A percentile compares a stretch with the other conserved stretches of the same genome.
These are phyloP conservation scores for Calonectria multiphialidica DNA, from an alignment of 2,329 filamentous ascomycete species.

Conservation along the genomic window DNA sequence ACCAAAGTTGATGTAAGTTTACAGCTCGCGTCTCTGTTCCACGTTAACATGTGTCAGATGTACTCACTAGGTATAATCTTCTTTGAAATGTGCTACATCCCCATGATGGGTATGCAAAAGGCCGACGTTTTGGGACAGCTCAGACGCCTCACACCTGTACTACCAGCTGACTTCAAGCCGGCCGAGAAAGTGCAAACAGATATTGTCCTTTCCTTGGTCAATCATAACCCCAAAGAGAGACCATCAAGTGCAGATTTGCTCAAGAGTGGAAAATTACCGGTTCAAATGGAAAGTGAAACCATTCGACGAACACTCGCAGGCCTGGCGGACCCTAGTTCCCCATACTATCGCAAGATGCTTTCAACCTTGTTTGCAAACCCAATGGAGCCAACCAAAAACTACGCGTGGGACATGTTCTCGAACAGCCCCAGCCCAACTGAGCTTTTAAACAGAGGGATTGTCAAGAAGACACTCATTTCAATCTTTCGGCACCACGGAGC, in stretches of 20 bases:
- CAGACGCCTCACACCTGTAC: constrained; percentile 72
- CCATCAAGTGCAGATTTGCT: constrained; percentile 87
- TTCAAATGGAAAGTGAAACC: constrained; percentile 93
- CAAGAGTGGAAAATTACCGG: constrained; percentile 86
- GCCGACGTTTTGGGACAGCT: constrained; percentile 75
- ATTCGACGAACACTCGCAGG: constrained; percentile 86
- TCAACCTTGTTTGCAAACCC: constrained; percentile 84
- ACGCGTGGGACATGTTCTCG: constrained; percentile 79
- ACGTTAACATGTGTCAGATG: constrained; percentile 69
- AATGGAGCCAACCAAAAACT: constrained; percentile 84
- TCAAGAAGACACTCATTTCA: constrained; percentile 79
- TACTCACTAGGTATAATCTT: constrained; percentile 98
- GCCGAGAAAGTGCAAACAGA: constrained; percentile 80
- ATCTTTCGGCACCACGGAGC: constrained; percentile 94
- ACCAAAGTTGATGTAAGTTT: constrained; percentile 87
- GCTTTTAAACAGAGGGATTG: constrained; percentile 77
- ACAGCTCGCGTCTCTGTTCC: background rate
- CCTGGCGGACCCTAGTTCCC: constrained; percentile 84
- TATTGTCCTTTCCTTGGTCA: constrained; percentile 84
- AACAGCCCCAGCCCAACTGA: constrained; percentile 67
- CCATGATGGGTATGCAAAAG: constrained; percentile 76
- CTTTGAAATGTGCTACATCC: constrained; percentile 92
- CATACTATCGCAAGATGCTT: constrained; percentile 91
- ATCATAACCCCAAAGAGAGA: constrained; percentile 83
- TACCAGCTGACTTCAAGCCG: constrained; percentile 80